phyloP scores from a whole-genome alignment of 1,139 yeast genomes.

The Magnusiomyces suaveolens region DNA sequence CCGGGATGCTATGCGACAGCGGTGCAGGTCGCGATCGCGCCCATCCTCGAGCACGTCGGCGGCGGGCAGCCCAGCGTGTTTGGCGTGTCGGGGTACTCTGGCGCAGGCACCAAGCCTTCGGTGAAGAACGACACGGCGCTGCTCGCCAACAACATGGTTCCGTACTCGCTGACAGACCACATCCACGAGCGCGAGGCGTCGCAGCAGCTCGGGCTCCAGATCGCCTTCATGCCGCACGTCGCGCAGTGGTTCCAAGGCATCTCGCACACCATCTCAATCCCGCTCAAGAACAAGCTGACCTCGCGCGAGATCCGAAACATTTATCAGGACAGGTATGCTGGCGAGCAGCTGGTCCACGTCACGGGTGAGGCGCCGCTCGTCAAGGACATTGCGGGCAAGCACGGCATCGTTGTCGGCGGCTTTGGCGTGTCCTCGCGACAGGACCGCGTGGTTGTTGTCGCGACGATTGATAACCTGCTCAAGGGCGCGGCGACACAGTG shows the following conservation, averaged over 20 bases:
- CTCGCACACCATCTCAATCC: conserved; percentile 82
- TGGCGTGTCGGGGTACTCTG: conserved; percentile 97
- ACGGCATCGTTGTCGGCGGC: conserved; percentile 90
- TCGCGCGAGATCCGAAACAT: conserved; percentile 75
- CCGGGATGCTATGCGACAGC: conserved; percentile 99
- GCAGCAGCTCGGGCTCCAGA: conserved; percentile 60
- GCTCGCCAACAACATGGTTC: conserved; percentile 75
- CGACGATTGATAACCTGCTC: conserved; percentile 87
- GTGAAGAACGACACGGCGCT: conserved; percentile 80
- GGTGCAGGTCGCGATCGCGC: conserved; percentile 88
- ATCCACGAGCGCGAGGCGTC: conserved; percentile 92
- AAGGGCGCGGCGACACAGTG: conserved; percentile 99
- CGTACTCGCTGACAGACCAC: conserved; percentile 93
- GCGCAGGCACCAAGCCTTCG: conserved; percentile 98
- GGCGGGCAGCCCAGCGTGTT: conserved; percentile 69
- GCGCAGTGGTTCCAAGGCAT: conserved; percentile 99
- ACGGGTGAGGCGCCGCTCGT: conserved; percentile 90
- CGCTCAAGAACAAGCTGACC: conserved; percentile 63
- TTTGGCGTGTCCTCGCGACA: conserved; percentile 85
- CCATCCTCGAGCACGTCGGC: conserved; percentile 47
- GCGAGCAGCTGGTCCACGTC: conserved; percentile 75
- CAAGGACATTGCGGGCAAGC: conserved; percentile 83
- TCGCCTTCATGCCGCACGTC: conserved; percentile 92
- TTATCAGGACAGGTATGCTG: conserved; percentile 80
- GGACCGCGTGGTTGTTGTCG: conserved; percentile 86